phyloP scores from a whole-genome alignment of 805 yeast species.

The Saccharomyces kudriavzevii region DNA sequence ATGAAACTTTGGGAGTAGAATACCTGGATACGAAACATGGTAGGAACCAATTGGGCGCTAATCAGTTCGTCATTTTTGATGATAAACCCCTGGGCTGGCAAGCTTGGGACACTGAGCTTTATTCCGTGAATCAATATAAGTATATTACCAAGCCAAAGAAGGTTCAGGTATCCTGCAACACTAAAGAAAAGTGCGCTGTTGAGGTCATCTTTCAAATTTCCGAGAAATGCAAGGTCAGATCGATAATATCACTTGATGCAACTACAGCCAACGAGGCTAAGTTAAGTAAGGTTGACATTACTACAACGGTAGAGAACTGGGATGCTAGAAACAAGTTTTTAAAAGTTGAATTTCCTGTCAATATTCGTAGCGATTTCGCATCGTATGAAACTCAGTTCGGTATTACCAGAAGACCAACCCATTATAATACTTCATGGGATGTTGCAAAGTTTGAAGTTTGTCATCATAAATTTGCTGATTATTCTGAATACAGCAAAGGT shows the following conservation, averaged over 20 bases:
- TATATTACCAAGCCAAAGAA: constrained; percentile 34
- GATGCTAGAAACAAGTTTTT: constrained; percentile 78
- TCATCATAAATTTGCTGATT: constrained; percentile 88
- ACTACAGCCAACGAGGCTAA: constrained; percentile 35
- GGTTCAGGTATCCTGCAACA: constrained; percentile 31
- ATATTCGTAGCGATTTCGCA: constrained; percentile 66
- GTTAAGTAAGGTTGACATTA: constrained; percentile 41
- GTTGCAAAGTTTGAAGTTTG: constrained; percentile 94
- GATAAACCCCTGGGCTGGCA: constrained; percentile 89
- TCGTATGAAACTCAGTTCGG: constrained; percentile 94
- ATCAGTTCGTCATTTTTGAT: constrained; percentile 73
- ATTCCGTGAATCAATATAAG: constrained; percentile 63
- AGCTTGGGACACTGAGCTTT: constrained; percentile 97
- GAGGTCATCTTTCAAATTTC: constrained; percentile 56
- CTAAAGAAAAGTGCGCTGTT: constrained; percentile 54
- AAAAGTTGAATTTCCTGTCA: constrained; percentile 92
- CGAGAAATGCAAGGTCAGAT: constrained; percentile 47
- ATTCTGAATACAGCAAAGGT: constrained; percentile 80
- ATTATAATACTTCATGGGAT: constrained; percentile 93
- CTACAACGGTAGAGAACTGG: constrained; percentile 65
- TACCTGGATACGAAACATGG: constrained; percentile 53
- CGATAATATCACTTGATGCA: constrained; percentile 56
- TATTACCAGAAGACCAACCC: constrained; percentile 83
- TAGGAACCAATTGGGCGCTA: constrained; percentile 56
- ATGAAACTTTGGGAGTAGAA: constrained; percentile 51